Evolutionary conservation across 2,329 filamentous ascomycete genomes (phyloP), one percentile per base, ranked within the genome.

Genomic region (Xylariaceae sp.): DNA sequence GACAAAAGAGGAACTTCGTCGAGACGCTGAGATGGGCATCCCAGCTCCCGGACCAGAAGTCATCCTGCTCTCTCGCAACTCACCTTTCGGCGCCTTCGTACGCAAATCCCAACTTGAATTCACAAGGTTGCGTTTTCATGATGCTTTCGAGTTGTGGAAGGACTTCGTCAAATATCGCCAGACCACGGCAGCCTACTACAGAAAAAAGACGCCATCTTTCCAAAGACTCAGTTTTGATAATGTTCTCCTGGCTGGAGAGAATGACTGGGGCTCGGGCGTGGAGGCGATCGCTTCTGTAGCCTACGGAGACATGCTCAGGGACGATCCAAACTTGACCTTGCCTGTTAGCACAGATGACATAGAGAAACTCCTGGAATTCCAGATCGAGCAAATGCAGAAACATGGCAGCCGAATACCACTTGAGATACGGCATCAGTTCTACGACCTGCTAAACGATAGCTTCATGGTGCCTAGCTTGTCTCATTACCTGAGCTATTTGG

Each of bases 341-440:
- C 73, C 80, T 2, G 80, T 90, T 52, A 95, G 91, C 72, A 86
- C 85, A 0, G 88, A 93, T 63, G 91, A 96, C 68, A 79, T 95
- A 7, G 90, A 96, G 69, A 84, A 84, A 26, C 77, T 97, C 23
- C 76, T 98, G 19, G 91, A 96, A 63, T 96, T 95, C 65, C 93
- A 96, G 68, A 88, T 98, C 40, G 88, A 90, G 61, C 87, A 91
- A 71, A 86, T 97, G 76, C 93, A 97, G 71, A 90, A 86, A 70
- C 84, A 89, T 62, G 93, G 93, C 9, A 89, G 84, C 56, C 83
- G 93, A 65, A 84, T 97, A 41, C 89, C 93, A 0, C 76, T 86
- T 16, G 85, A 87, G 50, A 86, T 96, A 72, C 87, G 85, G 53
- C 75, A 80, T n/a, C 85, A 88, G 59, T 86, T 97, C 50, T 82